Conservation (phyloP, 2,329 filamentous ascomycete genomes). For the Colletotrichum liriopes region DNA sequence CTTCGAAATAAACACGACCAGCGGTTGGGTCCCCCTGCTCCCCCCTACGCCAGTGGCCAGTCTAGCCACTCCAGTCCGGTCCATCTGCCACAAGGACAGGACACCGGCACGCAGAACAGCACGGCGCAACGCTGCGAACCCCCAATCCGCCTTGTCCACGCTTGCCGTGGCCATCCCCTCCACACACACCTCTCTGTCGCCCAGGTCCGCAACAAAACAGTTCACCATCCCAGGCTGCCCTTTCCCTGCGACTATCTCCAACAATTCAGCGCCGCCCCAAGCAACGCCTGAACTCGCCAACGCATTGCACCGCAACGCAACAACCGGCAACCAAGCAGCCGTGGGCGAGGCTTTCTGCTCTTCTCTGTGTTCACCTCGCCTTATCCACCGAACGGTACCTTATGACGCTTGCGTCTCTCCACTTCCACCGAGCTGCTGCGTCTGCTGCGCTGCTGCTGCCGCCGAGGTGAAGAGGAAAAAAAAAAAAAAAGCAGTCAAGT, state of each 20-base stretch:
- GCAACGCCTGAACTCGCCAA: constrained; percentile 32
- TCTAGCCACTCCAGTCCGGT: constrained; percentile 13
- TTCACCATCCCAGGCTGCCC: constrained; percentile 32
- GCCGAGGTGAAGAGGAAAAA: neutral
- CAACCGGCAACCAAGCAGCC: constrained; percentile 24
- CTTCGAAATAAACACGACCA: constrained; percentile 29
- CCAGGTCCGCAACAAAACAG: constrained; percentile 40
- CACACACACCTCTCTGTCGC: constrained; percentile 9
- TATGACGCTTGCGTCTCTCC: constrained; percentile 26
- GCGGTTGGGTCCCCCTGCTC: constrained; percentile 8
- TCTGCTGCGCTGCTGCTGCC: constrained; percentile 30
- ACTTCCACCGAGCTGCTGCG: constrained; percentile 20
- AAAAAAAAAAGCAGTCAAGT: constrained; percentile 3
- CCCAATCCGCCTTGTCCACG: constrained; percentile 1
- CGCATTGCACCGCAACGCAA: constrained; percentile 32
- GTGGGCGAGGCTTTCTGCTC: constrained; percentile 16
- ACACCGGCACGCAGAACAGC: neutral
- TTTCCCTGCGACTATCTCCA: constrained; percentile 30
- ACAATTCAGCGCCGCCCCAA: constrained; percentile 34
- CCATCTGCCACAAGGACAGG: constrained; percentile 8
- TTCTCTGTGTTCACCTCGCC: constrained; percentile 4
- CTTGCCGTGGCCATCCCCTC: neutral
- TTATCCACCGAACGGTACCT: constrained; percentile 1
- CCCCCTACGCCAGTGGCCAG: constrained; percentile 10
- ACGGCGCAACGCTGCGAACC: constrained; percentile 6